Percentiles rank a stretch among this genome's conserved stretches.
Conservation (phyloP, 2,329 filamentous ascomycete species). For the Pseudogymnoascus sp. region DNA sequence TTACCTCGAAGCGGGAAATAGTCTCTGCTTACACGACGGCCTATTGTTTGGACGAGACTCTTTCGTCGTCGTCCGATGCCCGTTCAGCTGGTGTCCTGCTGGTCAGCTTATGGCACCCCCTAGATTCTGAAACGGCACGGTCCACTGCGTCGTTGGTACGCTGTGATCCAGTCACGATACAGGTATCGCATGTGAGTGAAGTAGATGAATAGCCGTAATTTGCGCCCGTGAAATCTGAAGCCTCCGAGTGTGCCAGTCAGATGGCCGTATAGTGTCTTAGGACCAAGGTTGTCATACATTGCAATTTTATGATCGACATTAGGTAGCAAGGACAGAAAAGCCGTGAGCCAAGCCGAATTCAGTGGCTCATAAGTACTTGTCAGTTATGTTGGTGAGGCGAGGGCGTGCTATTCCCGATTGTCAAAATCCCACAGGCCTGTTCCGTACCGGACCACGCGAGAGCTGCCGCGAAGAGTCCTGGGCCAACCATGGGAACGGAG, state of each 20-base stretch:
- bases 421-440: not conserved
- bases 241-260: constrained; percentile 2
- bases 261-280: constrained; percentile 6
- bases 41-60: not conserved
- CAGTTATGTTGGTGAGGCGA: not conserved
- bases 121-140: not conserved
- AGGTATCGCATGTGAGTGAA: constrained; percentile 4
- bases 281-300: constrained; percentile 7
- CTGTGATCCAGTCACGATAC: constrained; percentile 8
- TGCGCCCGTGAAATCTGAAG: not conserved
- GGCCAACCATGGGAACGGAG: constrained; percentile 1
- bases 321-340: not conserved
- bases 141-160: not conserved
- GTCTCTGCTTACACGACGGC: not conserved
- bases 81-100: constrained; percentile 1
- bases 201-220: constrained; percentile 1
- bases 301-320: constrained; percentile 7
- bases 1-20: not conserved
- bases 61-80: not conserved
- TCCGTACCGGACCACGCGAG: constrained; percentile 6
- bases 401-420: not conserved
- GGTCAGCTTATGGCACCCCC: constrained; percentile 5
- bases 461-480: constrained; percentile 2
- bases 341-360: not conserved
- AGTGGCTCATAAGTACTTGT: constrained; percentile 3